Evolutionary conservation across 2,329 filamentous ascomycete genomes (phyloP), one percentile per base, ranked within the genome.

Genomic region (Beauveria sp.): DNA sequence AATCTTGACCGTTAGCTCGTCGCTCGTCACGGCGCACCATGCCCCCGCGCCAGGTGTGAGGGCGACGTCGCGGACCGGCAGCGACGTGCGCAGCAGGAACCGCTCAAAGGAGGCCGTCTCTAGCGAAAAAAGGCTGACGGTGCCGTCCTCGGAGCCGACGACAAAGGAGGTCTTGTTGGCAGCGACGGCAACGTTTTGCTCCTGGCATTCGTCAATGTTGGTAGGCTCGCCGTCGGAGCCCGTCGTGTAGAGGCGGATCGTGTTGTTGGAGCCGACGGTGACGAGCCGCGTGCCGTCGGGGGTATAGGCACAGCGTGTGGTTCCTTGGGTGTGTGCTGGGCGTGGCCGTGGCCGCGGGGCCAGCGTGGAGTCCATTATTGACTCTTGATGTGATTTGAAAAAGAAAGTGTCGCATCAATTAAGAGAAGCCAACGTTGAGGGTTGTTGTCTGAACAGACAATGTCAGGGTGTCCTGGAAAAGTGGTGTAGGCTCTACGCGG

Each of bases 1-100:
- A 24, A 99, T 78, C 72, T 96, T 96, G 66, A 97, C 91, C 1
- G 88, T 89, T 62, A 96, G 79, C 73, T 99, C 94, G 72, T 97
- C 96, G 79, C 92, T 97, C n/a, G 92, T 92, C 28, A 97, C 91
- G 34, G 94, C 94, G 65, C 88, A 90, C 92, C 92, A 97, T 68
- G 90, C 84, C 0, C 84, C 83, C 71, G 97, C 90, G 2, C 85
- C 83, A 22, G 48, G n/a, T 5, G 41, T 43, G 16, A 99, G 78
- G 4, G 90, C 87, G 58, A 99, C 80, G 72, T 97, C 92, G 69
- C 94, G 85, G 37, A 97, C 85, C 0, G 94, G 91, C 3, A 97
- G 78, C n/a, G 91, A 87, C 62, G 88, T 90, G 65, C 94, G 87
- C 28, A 92, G 83, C 55, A 99, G 83, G 66, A 96, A 89, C 63